Conservation (phyloP, 2,329 filamentous ascomycete species). For the Myriosclerotinia curreyana region DNA sequence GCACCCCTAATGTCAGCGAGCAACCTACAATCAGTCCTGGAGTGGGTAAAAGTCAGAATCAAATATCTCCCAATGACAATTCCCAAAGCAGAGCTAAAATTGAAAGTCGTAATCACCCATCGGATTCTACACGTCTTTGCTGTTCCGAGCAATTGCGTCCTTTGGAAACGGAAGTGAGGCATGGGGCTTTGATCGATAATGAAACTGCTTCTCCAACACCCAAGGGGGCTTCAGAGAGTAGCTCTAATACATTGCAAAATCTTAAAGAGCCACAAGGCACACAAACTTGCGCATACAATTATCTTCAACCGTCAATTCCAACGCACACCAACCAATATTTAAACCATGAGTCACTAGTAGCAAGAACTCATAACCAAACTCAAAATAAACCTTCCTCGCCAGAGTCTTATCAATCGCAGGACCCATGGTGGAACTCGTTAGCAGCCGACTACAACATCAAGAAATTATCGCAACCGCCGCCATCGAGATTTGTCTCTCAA, state of each 20-base stretch:
- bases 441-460: constrained; percentile 7
- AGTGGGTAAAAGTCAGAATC: not conserved
- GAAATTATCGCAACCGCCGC: constrained; percentile 5
- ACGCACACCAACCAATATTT: not conserved
- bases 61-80: not conserved
- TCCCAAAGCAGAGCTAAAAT: not conserved
- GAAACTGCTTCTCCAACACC: not conserved
- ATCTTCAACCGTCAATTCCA: not conserved
- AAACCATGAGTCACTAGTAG: not conserved
- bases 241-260: not conserved
- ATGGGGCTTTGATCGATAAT: not conserved
- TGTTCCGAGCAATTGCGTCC: not conserved
- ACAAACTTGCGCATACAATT: not conserved
- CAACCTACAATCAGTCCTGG: not conserved
- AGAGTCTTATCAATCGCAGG: constrained; percentile 5
- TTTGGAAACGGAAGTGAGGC: not conserved
- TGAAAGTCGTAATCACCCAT: not conserved
- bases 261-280: not conserved
- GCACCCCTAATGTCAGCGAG: not conserved
- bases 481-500: not conserved
- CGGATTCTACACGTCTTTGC: not conserved
- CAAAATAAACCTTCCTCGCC: not conserved
- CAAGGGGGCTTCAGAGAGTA: not conserved
- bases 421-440: constrained; percentile 16
- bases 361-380: not conserved